A percentile compares a stretch with the other conserved stretches of the same genome.
These are phyloP conservation scores for Stephanodiscus minutulus DNA, from an alignment of 108 stramenopile species.

Conservation along the genomic window DNA sequence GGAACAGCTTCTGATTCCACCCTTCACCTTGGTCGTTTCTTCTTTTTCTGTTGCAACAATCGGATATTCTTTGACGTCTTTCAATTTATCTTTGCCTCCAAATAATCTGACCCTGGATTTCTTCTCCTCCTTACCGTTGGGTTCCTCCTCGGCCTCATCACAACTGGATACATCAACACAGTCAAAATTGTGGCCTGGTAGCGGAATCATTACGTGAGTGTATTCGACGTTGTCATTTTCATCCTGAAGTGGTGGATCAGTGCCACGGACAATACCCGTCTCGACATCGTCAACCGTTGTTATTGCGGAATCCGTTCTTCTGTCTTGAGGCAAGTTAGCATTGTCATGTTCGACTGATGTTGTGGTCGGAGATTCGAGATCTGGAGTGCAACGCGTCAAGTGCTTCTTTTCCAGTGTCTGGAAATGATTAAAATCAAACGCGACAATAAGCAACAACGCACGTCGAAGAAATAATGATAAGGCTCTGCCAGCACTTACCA, in stretches of 20 bases:
- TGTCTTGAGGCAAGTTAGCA: constrained; percentile 3
- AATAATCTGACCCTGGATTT: constrained; percentile 10
- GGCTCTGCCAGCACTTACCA: constrained; percentile 16
- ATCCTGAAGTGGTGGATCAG: background rate
- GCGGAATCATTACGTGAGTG: constrained; percentile 30
- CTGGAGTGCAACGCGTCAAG: constrained; percentile 16
- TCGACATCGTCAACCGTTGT: constrained; percentile 9
- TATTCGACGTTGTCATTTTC: background rate
- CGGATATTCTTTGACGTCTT: background rate
- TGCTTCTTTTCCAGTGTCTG: constrained; percentile 33
- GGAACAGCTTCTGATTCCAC: constrained; percentile 15
- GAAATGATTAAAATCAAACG: background rate
- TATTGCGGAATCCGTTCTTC: background rate
- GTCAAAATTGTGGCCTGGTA: constrained; percentile 13
- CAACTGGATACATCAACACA: background rate
- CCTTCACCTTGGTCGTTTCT: background rate
- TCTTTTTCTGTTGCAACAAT: background rate
- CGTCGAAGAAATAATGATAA: background rate
- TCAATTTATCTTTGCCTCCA: background rate
- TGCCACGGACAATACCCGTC: background rate
- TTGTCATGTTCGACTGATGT: background rate
- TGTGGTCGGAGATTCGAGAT: constrained; percentile 8
- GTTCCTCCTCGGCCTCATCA: background rate
- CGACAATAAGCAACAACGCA: background rate
- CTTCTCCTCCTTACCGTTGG: background rate